Evolutionary conservation across 2,329 filamentous ascomycete species (phyloP), one percentile per base, ranked within the genome.

Genomic region (Aspergillus puulaauensis): DNA sequence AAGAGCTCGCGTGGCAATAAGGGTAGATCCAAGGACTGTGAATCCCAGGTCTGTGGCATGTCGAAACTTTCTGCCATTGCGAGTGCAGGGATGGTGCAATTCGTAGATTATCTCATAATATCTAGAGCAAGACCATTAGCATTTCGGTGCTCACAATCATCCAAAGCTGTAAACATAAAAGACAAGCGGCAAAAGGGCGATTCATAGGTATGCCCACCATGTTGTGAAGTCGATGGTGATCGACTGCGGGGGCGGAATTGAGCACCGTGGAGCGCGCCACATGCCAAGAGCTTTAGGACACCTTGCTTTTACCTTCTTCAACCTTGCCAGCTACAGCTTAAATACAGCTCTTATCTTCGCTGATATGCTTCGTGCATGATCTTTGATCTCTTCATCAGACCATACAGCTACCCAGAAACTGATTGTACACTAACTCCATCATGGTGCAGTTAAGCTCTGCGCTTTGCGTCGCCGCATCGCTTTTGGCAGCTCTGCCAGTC

Each of bases 401-500:
- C 40, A 21, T 53, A 39, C 41, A 43, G 45, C 17, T 41, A 8
- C 11, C 40, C 27, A 27, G 15, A 41, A 31, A 57, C 23, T 45
- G n/a, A 47, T 58, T 27, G n/a, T 21, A 24, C 43, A 27, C 35
- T 33, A 23, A n/a, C 39, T 51, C 58, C 62, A 68, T 55, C 27
- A 76, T 74, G 70, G 63, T 74, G 61, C 69, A 67, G 50, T 67
- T 68, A 51, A 68, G 66, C 70, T 86, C 70, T 77, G 63, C 68
- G 47, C 62, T 73, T 49, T 83, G 70, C 80, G 83, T 68, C 78
- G 82, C 64, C 61, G 80, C 84, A 58, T 85, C 86, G 58, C 77
- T 90, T 49, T 79, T 95, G 62, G 83, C 89, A 61, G 82, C 85
- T 56, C 71, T 90, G 52, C 85, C 89, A 31, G 82, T 82, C 51